Evolutionary conservation across 2,329 filamentous ascomycete species (phyloP).

Genomic region (Fulvia fulva): DNA sequence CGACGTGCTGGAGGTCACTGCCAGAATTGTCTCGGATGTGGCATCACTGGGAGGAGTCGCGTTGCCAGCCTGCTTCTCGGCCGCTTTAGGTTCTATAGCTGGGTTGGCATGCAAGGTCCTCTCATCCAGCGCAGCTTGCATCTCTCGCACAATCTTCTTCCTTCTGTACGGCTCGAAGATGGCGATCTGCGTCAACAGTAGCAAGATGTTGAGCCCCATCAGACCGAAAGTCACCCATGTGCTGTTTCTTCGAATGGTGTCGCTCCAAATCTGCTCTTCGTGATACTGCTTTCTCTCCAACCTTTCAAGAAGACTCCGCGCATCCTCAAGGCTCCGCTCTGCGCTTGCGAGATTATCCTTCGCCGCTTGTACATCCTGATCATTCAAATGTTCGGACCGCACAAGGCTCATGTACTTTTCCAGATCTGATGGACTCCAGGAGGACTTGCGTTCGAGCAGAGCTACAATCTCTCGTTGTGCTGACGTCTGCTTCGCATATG

Average conservation of each 20-base stretch:
- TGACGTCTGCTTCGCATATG: constrained; percentile 74
- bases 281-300: constrained; percentile 89
- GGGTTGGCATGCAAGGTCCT: constrained; percentile 46
- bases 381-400: constrained; percentile 86
- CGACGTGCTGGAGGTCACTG: background rate
- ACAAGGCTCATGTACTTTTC: constrained; percentile 94
- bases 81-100: constrained; percentile 12
- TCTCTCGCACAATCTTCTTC: constrained; percentile 72
- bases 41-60: constrained; percentile 18
- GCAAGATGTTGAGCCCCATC: constrained; percentile 91
- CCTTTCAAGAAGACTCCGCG: constrained; percentile 70
- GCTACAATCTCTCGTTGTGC: constrained; percentile 96
- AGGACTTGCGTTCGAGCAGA: constrained; percentile 87
- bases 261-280: constrained; percentile 98
- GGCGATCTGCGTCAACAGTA: constrained; percentile 69
- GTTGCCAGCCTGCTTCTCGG: constrained; percentile 20
- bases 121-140: constrained; percentile 66
- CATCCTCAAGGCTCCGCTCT: constrained; percentile 75
- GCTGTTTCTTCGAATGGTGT: constrained; percentile 91
- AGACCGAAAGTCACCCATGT: constrained; percentile 98
- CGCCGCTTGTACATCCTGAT: constrained; percentile 72
- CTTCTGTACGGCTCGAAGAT: constrained; percentile 87
- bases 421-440: constrained; percentile 80
- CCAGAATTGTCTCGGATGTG: constrained; percentile 17
- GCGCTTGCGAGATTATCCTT: constrained; percentile 68